Evolutionary conservation across 805 yeast species (phyloP).

Genomic region (Sugiyamaella americana): DNA sequence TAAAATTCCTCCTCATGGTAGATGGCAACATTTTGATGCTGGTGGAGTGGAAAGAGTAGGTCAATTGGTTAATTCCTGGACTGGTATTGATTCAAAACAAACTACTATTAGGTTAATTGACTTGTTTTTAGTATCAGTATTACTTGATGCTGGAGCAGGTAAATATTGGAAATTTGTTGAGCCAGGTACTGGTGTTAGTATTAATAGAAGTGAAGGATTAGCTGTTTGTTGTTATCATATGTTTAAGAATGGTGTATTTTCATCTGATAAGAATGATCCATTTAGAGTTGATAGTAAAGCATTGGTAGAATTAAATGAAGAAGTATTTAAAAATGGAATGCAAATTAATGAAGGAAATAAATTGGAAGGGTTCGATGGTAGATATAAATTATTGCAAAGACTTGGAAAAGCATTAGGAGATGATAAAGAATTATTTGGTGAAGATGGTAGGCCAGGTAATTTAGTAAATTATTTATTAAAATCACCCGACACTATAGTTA

Average conservation of each 20-base stretch:
- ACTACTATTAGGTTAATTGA: constrained; percentile 51
- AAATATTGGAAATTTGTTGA: constrained; percentile 48
- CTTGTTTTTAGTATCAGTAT: constrained; percentile 52
- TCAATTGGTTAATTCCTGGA: constrained; percentile 37
- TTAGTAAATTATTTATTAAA: constrained; percentile 43
- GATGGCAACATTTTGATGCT: constrained; percentile 60
- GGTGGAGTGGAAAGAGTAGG: constrained; percentile 43
- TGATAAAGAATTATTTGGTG: constrained; percentile 41
- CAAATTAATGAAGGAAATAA: constrained; percentile 46
- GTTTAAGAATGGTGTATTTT: constrained; percentile 45
- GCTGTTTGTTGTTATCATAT: constrained; percentile 55
- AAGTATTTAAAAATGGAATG: constrained; percentile 37
- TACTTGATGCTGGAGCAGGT: constrained; percentile 67
- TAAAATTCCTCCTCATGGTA: constrained; percentile 57
- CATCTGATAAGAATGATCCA: constrained; percentile 31
- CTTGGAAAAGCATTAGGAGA: constrained; percentile 43
- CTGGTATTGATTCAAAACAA: constrained; percentile 35
- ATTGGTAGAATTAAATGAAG: constrained; percentile 34
- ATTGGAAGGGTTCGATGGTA: constrained; percentile 50
- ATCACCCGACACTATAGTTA: constrained; percentile 16
- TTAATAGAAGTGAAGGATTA: constrained; percentile 53
- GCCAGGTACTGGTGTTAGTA: constrained; percentile 28
- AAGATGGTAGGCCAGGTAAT: constrained; percentile 47
- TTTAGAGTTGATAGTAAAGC: constrained; percentile 42
- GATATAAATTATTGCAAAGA: constrained; percentile 41